phyloP scores from a whole-genome alignment of 768 basidiomycete species.

The Tylopilus cervinicoccineus region DNA sequence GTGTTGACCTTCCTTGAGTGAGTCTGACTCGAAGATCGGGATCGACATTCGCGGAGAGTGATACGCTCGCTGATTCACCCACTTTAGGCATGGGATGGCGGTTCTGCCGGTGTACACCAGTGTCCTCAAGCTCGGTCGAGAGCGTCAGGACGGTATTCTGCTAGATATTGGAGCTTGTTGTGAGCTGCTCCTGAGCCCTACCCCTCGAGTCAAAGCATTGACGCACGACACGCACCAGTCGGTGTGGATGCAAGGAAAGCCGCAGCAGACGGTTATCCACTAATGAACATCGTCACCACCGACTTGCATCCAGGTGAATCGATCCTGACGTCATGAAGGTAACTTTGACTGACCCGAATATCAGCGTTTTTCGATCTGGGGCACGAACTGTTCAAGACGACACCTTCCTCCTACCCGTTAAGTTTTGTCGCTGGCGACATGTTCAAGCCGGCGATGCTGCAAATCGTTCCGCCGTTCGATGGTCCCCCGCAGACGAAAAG shows the following conservation, averaged over 20 bases:
- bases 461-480: constrained; percentile 28
- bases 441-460: constrained; percentile 44
- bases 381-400: constrained; percentile 56
- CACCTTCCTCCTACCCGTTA: constrained; percentile 46
- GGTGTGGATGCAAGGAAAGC: constrained; percentile 38
- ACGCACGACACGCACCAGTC: constrained; percentile 3
- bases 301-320: constrained; percentile 36
- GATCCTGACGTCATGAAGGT: too few relatives aligned
- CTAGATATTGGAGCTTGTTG: constrained; percentile 45
- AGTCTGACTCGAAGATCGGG: neutral
- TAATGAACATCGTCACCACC: constrained; percentile 34
- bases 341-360: neutral
- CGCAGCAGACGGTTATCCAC: constrained; percentile 41
- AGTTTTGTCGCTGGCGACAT: constrained; percentile 52
- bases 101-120: constrained; percentile 13
- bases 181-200: constrained; percentile 17
- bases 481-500: constrained; percentile 14
- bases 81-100: constrained; percentile 7
- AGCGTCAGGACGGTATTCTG: constrained; percentile 33
- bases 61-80: neutral
- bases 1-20: constrained; percentile 22
- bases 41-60: too few relatives aligned
- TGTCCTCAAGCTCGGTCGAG: constrained; percentile 34
- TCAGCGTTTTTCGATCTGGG: constrained; percentile 56
- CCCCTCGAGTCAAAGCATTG: neutral